phyloP scores from a whole-genome alignment of 306 rosid species.

The Citrullus colocynthis region DNA sequence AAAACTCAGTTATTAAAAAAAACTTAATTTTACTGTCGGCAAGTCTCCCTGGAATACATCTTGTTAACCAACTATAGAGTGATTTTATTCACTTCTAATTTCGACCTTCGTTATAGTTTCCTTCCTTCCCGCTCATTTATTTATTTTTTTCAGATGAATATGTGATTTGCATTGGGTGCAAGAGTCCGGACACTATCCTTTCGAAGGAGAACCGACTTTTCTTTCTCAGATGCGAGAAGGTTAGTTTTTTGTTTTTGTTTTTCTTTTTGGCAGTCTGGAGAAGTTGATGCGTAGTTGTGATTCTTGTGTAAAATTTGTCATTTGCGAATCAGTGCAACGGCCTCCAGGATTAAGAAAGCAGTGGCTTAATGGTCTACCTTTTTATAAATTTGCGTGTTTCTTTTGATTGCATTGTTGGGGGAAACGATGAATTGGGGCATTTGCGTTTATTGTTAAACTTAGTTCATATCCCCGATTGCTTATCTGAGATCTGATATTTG shows the following conservation, averaged over 20 bases:
- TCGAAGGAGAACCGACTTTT: conserved; percentile 91
- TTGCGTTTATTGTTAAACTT: conserved; percentile 21
- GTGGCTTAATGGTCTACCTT: not conserved
- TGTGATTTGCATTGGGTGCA: conserved; percentile 84
- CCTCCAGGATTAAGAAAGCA: not conserved
- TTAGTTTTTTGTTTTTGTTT: not conserved
- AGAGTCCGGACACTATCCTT: conserved; percentile 92
- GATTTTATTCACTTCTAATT: not conserved
- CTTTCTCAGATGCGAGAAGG: conserved; percentile 98
- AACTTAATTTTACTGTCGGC: not conserved
- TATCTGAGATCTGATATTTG: conserved; percentile 16
- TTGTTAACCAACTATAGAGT: not conserved
- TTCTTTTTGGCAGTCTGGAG: not conserved
- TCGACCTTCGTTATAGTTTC: not conserved
- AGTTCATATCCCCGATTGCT: not conserved
- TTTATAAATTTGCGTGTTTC: not conserved
- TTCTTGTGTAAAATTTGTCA: not conserved
- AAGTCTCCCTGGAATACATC: not conserved
- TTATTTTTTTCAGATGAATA: conserved; percentile 46
- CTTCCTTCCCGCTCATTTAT: not conserved
- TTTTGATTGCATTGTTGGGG: not conserved
- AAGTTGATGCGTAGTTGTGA: not conserved
- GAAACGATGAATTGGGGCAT: conserved; percentile 9
- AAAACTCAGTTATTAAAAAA: too few species aligned
- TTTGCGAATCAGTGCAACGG: not conserved